Evolutionary conservation across 768 basidiomycete species (phyloP).

Genomic region (Neoboletus magnificus): DNA sequence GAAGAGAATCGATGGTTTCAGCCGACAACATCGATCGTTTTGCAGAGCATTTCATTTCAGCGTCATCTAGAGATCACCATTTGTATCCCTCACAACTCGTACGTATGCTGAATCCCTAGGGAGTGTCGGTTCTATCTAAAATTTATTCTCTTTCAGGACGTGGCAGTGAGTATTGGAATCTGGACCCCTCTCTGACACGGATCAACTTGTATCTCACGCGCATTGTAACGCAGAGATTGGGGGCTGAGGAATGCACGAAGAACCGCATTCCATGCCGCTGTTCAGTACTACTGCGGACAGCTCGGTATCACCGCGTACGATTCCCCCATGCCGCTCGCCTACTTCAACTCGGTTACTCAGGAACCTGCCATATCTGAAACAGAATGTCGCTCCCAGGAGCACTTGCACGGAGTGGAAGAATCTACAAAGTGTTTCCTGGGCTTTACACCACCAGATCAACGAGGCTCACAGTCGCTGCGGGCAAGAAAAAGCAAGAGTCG

Average conservation of each 20-base stretch:
- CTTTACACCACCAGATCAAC: slow-evolving; percentile 27
- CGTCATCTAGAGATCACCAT: slow-evolving; percentile 67
- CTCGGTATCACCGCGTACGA: slow-evolving; percentile 62
- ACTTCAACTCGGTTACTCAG: slow-evolving; percentile 28
- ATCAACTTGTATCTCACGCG: slow-evolving; percentile 3
- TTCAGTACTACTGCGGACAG: slow-evolving; percentile 66
- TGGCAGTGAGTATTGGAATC: slow-evolving; percentile 31
- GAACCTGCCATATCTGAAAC: slow-evolving; percentile 1
- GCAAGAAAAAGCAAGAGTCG: slow-evolving; percentile 34
- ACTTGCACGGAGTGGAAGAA: not conserved
- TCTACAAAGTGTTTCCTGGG: slow-evolving; percentile 24
- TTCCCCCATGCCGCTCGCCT: slow-evolving; percentile 60
- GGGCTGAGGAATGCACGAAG: slow-evolving; percentile 54
- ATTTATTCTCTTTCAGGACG: slow-evolving; percentile 21
- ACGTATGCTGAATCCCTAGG: slow-evolving; percentile 18
- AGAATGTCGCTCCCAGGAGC: slow-evolving; percentile 5
- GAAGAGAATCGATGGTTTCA: slow-evolving; percentile 81
- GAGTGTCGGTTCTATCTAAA: slow-evolving; percentile 1
- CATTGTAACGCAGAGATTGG: slow-evolving; percentile 46
- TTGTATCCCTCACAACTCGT: slow-evolving; percentile 54
- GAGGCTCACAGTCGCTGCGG: slow-evolving; percentile 16
- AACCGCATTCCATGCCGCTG: slow-evolving; percentile 79
- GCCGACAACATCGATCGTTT: slow-evolving; percentile 57
- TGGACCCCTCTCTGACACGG: not conserved
- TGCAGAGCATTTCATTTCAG: slow-evolving; percentile 66